phyloP scores from a whole-genome alignment of 306 rosid species.

The Quercus aquifolioides region DNA sequence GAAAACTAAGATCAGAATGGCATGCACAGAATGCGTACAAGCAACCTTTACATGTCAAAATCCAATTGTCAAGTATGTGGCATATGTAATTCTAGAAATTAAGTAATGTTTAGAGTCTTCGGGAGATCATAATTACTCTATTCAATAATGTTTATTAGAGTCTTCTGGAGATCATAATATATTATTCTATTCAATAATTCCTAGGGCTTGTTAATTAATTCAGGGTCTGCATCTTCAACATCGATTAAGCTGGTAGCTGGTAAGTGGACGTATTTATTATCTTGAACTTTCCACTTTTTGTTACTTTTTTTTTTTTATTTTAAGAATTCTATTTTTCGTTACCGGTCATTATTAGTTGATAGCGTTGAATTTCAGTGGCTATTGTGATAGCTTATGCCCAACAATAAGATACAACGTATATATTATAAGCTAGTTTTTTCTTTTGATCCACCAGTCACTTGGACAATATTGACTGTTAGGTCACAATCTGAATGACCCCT shows the following conservation, averaged over 20 bases:
- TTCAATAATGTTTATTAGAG: not conserved
- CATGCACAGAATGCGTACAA: too few species aligned
- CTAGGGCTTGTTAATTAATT: not conserved
- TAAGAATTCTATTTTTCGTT: not conserved
- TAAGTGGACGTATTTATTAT: not conserved
- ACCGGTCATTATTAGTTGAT: not conserved
- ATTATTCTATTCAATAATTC: too few species aligned
- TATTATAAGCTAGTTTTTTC: not conserved
- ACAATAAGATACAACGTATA: not conserved
- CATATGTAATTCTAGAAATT: not conserved
- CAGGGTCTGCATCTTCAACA: not conserved
- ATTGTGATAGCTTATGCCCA: constrained; percentile 20
- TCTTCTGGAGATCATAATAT: too few species aligned
- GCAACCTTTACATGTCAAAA: too few species aligned
- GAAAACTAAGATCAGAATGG: too few species aligned
- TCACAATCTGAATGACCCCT: too few species aligned
- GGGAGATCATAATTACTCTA: not conserved
- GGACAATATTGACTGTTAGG: not conserved
- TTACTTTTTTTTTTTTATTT: too few species aligned
- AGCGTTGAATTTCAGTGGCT: constrained; percentile 18
- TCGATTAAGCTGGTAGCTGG: not conserved
- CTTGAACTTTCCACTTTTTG: not conserved
- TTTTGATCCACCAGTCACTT: not conserved
- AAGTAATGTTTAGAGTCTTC: not conserved
- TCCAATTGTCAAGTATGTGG: not conserved